Percentiles rank a stretch among this genome's conserved stretches.
phyloP scores from a whole-genome alignment of 257 asterid genomes.

The Solanum lycopersicoides region DNA sequence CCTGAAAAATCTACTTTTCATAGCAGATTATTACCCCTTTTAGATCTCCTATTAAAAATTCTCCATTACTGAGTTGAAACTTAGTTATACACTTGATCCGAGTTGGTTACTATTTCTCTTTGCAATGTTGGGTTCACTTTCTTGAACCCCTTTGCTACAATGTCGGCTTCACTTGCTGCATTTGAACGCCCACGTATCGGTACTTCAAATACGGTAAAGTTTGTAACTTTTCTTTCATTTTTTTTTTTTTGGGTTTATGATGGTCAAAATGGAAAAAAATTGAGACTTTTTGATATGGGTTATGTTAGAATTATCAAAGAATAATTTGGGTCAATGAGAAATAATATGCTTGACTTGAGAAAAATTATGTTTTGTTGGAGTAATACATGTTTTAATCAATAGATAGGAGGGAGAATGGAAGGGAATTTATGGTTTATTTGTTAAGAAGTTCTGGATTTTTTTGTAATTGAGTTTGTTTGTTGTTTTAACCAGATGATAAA shows the following conservation, averaged over 20 bases:
- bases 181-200: constrained; percentile 89
- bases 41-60: not conserved
- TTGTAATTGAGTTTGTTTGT: not conserved
- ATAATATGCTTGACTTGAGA: not conserved
- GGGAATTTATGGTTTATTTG: not conserved
- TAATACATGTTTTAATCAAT: not conserved
- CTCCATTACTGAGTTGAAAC: not conserved
- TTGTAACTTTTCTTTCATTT: not conserved
- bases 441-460: not conserved
- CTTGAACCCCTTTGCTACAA: constrained; percentile 8
- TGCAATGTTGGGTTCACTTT: not conserved
- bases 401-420: not conserved
- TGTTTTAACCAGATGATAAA: not conserved
- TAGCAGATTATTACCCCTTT: not conserved
- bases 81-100: not conserved
- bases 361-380: not conserved
- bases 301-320: not conserved
- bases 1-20: not conserved
- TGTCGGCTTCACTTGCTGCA: constrained; percentile 79
- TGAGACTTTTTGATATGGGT: not conserved
- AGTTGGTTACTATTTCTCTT: not conserved
- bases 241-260: not conserved
- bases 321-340: not conserved
- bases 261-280: not conserved
- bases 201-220: constrained; percentile 36